Evolutionary conservation across 2,329 filamentous ascomycete genomes (phyloP), one percentile per base, ranked within the genome.

Genomic region (Curvularia sp.): DNA sequence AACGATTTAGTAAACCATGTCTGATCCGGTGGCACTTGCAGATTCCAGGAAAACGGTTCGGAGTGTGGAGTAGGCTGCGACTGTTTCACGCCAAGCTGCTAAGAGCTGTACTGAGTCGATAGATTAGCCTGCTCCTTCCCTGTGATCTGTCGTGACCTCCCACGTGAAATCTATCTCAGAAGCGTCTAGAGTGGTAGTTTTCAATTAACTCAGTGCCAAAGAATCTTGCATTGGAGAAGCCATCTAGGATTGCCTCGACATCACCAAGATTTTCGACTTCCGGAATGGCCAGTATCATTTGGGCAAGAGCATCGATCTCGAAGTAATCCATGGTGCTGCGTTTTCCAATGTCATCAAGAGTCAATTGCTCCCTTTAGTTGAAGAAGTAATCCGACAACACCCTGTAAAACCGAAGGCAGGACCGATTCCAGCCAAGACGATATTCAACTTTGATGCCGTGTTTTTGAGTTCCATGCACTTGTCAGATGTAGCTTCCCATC

Each of bases 171-270:
- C 36, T 6, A 38, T 18, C 36, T 38, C 36, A 27, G 27, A 45
- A 25, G 21, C 41, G 23, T 25, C 41, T n/a, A 27, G 21, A 45
- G 15, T 42, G 39, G 39, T 42, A 19, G 39, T 15, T 27, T 45
- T 45, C 10, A 27, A 25, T n/a, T 45, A 19, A 18, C 41, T 45
- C 41, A 45, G 21, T 10, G 23, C 19, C 19, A 45, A 27, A 27
- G 41, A 25, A 45, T 45, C 41, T 27, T 45, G 41, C 41, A 45
- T 45, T 15, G 41, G 41, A 45, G 41, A 45, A 45, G 7, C 41
- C 41, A 18, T 42, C 39, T 18, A 27, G 25, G 21, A 45, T 45
- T 27, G 21, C 21, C 23, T 45, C 41, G 19, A 45, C 21, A 18
- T 45, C 41, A n/a, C 15, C 21, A 27, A 45, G 41, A 45, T 13